Conservation (phyloP, 176 grass and related monocot genomes). For the Zea luxurians region DNA sequence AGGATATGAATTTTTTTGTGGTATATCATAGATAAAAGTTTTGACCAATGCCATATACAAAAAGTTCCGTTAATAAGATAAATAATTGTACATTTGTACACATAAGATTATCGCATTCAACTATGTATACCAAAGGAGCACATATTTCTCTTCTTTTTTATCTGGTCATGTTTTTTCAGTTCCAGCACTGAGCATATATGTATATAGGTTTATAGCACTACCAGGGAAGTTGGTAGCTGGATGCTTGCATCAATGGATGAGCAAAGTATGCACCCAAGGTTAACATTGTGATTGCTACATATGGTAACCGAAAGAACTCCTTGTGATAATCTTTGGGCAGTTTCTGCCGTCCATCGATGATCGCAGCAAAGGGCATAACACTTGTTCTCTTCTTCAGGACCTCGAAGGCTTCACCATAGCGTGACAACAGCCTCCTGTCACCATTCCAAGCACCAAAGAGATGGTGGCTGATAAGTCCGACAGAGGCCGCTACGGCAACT, state of each 20-base stretch:
- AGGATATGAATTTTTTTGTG: neutral
- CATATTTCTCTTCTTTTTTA: constrained; percentile 1
- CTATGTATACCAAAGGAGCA: neutral
- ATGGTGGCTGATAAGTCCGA: constrained; percentile 82
- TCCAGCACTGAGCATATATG: constrained; percentile 21
- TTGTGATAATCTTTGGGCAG: constrained; percentile 83
- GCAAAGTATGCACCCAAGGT: constrained; percentile 85
- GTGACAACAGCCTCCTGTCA: constrained; percentile 60
- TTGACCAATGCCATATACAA: neutral
- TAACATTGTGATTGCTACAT: constrained; percentile 68
- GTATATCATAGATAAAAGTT: neutral
- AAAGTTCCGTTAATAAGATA: neutral
- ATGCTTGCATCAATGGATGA: constrained; percentile 90
- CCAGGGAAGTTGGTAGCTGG: constrained; percentile 91
- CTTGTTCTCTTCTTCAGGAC: constrained; percentile 82
- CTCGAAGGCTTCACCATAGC: constrained; percentile 75
- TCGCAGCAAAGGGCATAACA: constrained; percentile 76
- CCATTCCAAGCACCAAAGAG: constrained; percentile 95
- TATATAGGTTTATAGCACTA: constrained; percentile 43
- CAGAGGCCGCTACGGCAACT: constrained; percentile 62
- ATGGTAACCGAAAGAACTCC: constrained; percentile 84
- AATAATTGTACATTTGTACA: neutral
- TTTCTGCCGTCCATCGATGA: constrained; percentile 78
- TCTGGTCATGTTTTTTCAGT: neutral
- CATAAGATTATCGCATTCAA: neutral